phyloP scores from a whole-genome alignment of 306 rosid genomes.

The Vicia sativa region DNA sequence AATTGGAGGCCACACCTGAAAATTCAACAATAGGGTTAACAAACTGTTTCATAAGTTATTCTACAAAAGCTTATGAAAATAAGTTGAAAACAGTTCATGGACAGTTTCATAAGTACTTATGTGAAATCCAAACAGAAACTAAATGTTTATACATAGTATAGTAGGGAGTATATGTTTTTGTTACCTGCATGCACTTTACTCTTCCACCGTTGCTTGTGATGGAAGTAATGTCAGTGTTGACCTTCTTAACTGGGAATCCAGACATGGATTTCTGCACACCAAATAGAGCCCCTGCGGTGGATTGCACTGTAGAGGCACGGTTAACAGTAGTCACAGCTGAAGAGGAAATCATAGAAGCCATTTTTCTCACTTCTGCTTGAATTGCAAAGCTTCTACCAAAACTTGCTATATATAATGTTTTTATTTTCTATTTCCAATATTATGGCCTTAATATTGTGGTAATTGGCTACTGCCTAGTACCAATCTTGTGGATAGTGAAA shows the following conservation, averaged over 20 bases:
- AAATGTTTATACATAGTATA: neutral
- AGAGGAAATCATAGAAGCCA: conserved; percentile 67
- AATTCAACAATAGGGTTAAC: neutral
- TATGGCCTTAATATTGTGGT: conserved; percentile 2
- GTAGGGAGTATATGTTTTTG: neutral
- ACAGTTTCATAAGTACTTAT: neutral
- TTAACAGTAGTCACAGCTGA: conserved; percentile 49
- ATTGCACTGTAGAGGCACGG: conserved; percentile 55
- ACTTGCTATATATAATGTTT: conserved; percentile 43
- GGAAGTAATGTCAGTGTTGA: conserved; percentile 65
- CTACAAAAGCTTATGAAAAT: neutral
- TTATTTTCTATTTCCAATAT: neutral
- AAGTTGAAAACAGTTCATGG: neutral
- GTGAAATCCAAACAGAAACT: neutral
- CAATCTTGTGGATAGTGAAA: neutral
- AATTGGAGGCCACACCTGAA: conserved; percentile 81
- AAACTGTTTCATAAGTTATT: neutral
- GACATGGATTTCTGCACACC: conserved; percentile 65
- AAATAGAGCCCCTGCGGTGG: conserved; percentile 67
- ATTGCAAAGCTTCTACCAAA: conserved; percentile 7
- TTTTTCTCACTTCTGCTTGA: conserved; percentile 13
- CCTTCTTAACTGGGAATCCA: conserved; percentile 58
- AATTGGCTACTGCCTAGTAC: neutral
- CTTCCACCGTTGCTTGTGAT: conserved; percentile 70
- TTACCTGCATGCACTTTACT: conserved; percentile 70